Percentiles rank a stretch among this genome's conserved stretches.
phyloP scores from a whole-genome alignment of 2,329 filamentous ascomycete genomes.

The Lasiodiplodia citricola region DNA sequence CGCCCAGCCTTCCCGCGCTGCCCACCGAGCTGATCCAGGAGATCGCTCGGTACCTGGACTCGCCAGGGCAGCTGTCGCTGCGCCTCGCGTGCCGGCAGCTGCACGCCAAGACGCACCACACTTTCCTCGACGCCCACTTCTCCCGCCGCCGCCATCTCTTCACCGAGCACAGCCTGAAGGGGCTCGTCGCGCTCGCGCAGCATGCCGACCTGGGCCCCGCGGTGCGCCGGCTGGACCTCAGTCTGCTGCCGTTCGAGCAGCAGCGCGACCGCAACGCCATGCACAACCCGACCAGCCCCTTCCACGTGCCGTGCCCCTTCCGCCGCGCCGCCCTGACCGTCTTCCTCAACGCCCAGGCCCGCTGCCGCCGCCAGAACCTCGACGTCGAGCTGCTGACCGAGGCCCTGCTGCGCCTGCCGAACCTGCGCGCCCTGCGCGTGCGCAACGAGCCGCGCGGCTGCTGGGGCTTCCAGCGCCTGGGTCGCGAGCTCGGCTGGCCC shows the following conservation, averaged over 20 bases:
- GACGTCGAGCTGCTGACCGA: background rate
- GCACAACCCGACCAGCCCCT: background rate
- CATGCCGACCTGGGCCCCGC: background rate
- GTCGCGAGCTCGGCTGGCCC: constrained; percentile 2
- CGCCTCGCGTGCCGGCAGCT: background rate
- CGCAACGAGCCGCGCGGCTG: background rate
- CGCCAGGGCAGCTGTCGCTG: background rate
- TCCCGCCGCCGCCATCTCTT: background rate
- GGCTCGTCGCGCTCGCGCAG: background rate
- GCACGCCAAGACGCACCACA: constrained; percentile 10
- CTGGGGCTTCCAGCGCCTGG: background rate
- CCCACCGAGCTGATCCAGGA: constrained; percentile 12
- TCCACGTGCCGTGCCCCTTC: background rate
- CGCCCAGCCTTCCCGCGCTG: background rate
- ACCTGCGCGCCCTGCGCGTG: constrained; percentile 1
- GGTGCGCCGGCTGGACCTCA: background rate
- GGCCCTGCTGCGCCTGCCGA: background rate
- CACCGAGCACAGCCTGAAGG: background rate
- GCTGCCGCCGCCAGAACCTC: background rate
- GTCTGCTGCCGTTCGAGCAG: constrained; percentile 1
- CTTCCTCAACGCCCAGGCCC: background rate
- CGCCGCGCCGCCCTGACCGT: background rate
- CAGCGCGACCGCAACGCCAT: constrained; percentile 1
- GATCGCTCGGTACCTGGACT: background rate
- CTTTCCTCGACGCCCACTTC: background rate